Conservation (phyloP, 805 yeast species). For the Hanseniaspora occidentalis region DNA sequence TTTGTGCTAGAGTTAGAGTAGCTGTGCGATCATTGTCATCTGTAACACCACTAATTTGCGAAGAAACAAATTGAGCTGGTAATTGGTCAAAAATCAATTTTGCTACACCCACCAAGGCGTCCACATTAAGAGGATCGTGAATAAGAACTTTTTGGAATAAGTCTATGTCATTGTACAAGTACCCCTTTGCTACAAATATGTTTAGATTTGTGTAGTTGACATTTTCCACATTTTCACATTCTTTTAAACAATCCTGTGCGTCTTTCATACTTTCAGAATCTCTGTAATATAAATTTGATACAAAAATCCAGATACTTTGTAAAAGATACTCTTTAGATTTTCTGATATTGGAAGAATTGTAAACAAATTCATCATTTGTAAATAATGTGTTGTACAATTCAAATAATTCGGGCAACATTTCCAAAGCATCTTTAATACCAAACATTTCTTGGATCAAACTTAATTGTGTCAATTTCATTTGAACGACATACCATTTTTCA, state of each 20-base stretch:
- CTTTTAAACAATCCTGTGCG: conserved; percentile 58
- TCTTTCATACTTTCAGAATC: conserved; percentile 38
- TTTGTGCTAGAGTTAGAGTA: not conserved
- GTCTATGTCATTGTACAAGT: conserved; percentile 34
- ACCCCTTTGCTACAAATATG: conserved; percentile 17
- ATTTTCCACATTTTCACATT: conserved; percentile 47
- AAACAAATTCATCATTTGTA: conserved; percentile 9
- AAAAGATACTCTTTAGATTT: conserved; percentile 28
- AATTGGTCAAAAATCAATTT: conserved; percentile 28
- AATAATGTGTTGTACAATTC: conserved; percentile 42
- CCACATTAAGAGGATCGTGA: conserved; percentile 32
- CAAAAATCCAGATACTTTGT: conserved; percentile 65
- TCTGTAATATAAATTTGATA: conserved; percentile 50
- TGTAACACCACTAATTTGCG: too few relatives aligned
- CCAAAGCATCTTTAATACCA: conserved; percentile 49
- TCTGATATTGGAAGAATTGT: conserved; percentile 9
- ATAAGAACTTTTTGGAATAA: conserved; percentile 57
- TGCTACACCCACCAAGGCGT: conserved; percentile 44
- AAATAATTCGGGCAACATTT: conserved; percentile 55
- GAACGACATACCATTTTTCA: conserved; percentile 39
- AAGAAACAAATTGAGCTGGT: not conserved
- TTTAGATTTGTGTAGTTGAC: conserved; percentile 27
- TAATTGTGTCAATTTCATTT: conserved; percentile 64
- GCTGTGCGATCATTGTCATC: not conserved
- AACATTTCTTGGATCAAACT: conserved; percentile 51